Evolutionary conservation across 495 filamentous ascomycete species (phyloP), one percentile per base, ranked within the genome.

Genomic region (Lasiosphaeria hispida): DNA sequence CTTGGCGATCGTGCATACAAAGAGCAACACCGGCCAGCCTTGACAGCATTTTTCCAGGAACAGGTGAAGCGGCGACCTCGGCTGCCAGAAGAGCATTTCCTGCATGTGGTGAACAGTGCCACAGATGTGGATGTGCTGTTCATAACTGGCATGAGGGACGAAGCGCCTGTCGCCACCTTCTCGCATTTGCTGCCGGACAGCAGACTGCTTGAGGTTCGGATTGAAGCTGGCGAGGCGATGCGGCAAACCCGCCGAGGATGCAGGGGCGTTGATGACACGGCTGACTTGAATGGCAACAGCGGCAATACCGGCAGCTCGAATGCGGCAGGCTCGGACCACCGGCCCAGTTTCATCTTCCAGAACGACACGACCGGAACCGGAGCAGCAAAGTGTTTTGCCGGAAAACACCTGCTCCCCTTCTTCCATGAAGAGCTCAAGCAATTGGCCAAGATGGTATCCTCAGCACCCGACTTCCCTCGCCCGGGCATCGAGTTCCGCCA

Each of bases 91-190:
- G 76, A 83, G 65, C 77, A 84, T 71, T 86, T 87, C 63, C 59
- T 80, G 38, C 59, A 76, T 58, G 65, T 78, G 38, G 80, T 86
- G 13, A 34, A 70, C 58, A 48, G 54, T 40, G 74, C 75, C 17
- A 63, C 34, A 59, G 77, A 80, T 72, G 70, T 75, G 15, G 77
- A 86, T 58, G 82, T 85, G 50, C 73, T 86, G 47, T 54, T 88
- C 35, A 82, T 88, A 64, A 87, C 84, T 0, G 85, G 85, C 5
- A 83, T 88, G 81, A 85, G 82, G 75, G 84, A 87, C 57, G 72
- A 82, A 63, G 79, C 81, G 5, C 84, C 83, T 4, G 78, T 88
- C 36, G 72, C 79, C 58, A 49, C 59, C 47, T 77, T 82, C 1
- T 81, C 80, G 33, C 77, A 79, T 75, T 67, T 85, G 55, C 80